phyloP scores from a whole-genome alignment of 2,329 filamentous ascomycete genomes.

The Fusarium poae region DNA sequence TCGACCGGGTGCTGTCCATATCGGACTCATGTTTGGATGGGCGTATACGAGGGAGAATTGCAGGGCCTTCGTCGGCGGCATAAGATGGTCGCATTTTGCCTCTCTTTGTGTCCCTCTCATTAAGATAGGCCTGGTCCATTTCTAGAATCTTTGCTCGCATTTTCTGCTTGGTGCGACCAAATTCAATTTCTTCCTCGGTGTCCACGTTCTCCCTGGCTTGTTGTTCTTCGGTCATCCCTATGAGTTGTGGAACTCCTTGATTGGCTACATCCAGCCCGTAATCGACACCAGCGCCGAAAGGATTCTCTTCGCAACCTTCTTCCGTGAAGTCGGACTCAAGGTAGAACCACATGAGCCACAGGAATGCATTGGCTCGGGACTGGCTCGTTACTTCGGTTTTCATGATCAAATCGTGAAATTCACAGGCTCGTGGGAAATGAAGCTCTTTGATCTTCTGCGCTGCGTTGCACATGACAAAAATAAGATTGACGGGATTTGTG shows the following conservation, averaged over 20 bases:
- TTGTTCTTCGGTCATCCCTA: slow-evolving; percentile 74
- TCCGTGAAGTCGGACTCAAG: slow-evolving; percentile 94
- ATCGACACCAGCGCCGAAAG: slow-evolving; percentile 81
- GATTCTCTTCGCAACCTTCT: slow-evolving; percentile 89
- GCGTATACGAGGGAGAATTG: slow-evolving; percentile 72
- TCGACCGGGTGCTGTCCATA: slow-evolving; percentile 60
- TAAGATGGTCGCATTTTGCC: slow-evolving; percentile 57
- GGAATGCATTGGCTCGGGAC: slow-evolving; percentile 87
- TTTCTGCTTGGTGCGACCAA: slow-evolving; percentile 79
- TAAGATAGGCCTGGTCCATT: slow-evolving; percentile 78
- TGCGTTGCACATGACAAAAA: slow-evolving; percentile 92
- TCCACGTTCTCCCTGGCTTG: slow-evolving; percentile 80
- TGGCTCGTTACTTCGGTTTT: slow-evolving; percentile 83
- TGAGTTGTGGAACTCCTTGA: slow-evolving; percentile 76
- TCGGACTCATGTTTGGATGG: slow-evolving; percentile 71
- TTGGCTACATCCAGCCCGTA: slow-evolving; percentile 74
- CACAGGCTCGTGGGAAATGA: slow-evolving; percentile 85
- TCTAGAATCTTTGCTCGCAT: slow-evolving; percentile 81
- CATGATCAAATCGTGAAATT: slow-evolving; percentile 98
- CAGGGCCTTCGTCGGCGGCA: slow-evolving; percentile 67
- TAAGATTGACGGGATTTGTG: slow-evolving; percentile 96
- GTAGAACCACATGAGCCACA: slow-evolving; percentile 99
- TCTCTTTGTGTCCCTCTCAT: slow-evolving; percentile 71
- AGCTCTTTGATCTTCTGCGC: slow-evolving; percentile 92
- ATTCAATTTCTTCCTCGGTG: slow-evolving; percentile 75